Evolutionary conservation across 345 rosid species (phyloP).

Genomic region (Salix exigua): DNA sequence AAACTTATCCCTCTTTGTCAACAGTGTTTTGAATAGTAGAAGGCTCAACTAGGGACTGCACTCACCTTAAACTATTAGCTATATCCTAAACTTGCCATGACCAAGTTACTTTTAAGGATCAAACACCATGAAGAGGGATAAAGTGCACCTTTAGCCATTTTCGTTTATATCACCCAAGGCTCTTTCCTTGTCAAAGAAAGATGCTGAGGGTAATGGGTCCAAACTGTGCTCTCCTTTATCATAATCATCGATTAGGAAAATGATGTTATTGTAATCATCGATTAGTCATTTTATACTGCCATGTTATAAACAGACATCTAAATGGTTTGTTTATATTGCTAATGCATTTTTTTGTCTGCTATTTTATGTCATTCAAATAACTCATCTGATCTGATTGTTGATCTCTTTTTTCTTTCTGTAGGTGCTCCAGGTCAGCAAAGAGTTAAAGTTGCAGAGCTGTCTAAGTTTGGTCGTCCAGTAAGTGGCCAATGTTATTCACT

Average conservation of each 20-base stretch:
- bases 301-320: not conserved
- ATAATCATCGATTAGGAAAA: not conserved
- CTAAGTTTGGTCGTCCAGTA: conserved; percentile 75
- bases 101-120: not conserved
- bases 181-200: not conserved
- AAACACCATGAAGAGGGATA: not conserved
- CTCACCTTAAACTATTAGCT: not conserved
- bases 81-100: not conserved
- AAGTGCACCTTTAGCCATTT: not conserved
- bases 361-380: not conserved
- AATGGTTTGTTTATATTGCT: not conserved
- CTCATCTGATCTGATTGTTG: not conserved
- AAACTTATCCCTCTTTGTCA: not conserved
- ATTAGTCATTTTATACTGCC: not conserved
- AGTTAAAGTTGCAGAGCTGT: conserved; percentile 54
- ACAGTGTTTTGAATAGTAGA: not conserved
- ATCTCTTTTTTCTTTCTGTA: conserved; percentile 18
- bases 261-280: not conserved
- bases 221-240: no score
- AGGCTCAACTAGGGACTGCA: not conserved
- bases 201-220: not conserved
- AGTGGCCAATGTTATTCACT: conserved; percentile 18
- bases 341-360: not conserved
- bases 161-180: not conserved
- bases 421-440: conserved; percentile 80